Evolutionary conservation across 306 rosid species (phyloP), one percentile per base, ranked within the genome.

Genomic region (Nissolia schottii): DNA sequence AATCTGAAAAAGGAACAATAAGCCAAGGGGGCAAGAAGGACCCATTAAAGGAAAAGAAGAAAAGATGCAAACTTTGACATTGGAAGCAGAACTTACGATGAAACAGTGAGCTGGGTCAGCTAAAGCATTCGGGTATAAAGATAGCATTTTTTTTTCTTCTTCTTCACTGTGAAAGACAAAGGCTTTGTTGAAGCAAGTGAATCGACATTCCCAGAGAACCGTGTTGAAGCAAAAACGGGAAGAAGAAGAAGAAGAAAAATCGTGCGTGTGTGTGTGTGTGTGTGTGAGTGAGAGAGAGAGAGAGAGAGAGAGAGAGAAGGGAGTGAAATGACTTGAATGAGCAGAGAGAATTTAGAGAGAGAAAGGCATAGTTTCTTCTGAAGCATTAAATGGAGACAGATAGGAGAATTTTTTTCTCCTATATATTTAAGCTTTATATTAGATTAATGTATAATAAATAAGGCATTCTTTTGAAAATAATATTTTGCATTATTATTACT

Each of bases 41-140:
- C 59, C 76, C 81, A 43, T 54, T 18, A 77, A 67, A 35, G 41
- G 54, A 77, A 62, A 77, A 0, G 15, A 40, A 58, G 8, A 43
- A 77, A 77, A 74, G 64, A 55, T 53, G 11, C 12, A 46, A 77
- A 73, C 70, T 69, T 70, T 64, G 73, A 19, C 65, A 15, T 27
- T 45, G 38, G 22, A 60, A 7, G 7, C 11, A 67, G 31, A 48
- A 73, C 85, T 80, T 79, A 74, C 82, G 32, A 5, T 56, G 77
- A 75, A 80, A 27, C 60, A 73, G 28, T 13, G 77, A 76, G 79
- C 23, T 54, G 77, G 80, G 57, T 83, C 81, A 84, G 75, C 80
- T 50, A 37, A 37, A 64, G 65, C 62, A 65, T 77, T 53, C 43
- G 70, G 57, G 43, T 79, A 2, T n/a, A 73, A 7, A 4, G 3